Conservation (phyloP, 2,329 filamentous ascomycete genomes). For the Colletotrichum abscissum region DNA sequence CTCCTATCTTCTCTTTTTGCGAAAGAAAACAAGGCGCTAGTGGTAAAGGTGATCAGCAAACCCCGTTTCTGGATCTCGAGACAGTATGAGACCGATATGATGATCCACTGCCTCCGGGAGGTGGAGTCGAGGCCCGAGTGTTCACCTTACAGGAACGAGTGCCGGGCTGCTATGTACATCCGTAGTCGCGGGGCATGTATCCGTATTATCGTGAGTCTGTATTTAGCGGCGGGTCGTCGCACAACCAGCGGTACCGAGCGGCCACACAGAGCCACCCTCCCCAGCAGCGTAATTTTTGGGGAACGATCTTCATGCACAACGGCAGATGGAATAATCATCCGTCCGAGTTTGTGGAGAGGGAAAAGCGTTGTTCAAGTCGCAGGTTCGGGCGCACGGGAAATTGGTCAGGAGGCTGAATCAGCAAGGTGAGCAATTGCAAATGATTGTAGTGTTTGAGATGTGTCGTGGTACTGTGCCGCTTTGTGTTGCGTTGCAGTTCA, state of each 20-base stretch:
- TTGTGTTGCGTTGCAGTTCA: slow-evolving; percentile 26
- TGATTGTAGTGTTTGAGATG: background rate
- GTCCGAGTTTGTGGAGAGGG: background rate
- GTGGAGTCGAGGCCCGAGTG: slow-evolving; percentile 17
- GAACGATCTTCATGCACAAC: slow-evolving; percentile 12
- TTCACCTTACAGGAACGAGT: background rate
- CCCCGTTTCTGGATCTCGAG: slow-evolving; percentile 17
- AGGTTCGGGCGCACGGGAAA: slow-evolving; percentile 6
- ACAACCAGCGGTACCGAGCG: slow-evolving; percentile 20
- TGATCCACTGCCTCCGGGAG: slow-evolving; percentile 11
- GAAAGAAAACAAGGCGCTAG: slow-evolving; percentile 1
- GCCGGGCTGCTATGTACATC: slow-evolving; percentile 4
- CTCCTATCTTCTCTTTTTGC: slow-evolving; percentile 27
- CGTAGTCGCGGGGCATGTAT: background rate
- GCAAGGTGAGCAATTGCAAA: background rate
- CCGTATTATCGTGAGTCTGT: background rate
- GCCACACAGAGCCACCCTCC: slow-evolving; percentile 17
- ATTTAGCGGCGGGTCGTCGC: background rate
- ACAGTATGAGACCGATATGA: slow-evolving; percentile 19
- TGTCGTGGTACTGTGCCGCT: background rate
- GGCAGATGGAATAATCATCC: background rate
- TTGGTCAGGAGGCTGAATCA: slow-evolving; percentile 2
- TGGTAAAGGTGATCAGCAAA: background rate
- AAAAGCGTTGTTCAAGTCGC: slow-evolving; percentile 8
- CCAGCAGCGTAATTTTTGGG: slow-evolving; percentile 4